Percentiles rank a stretch among this genome's conserved stretches.
These are phyloP conservation scores for Actinidia arguta DNA, from an alignment of 179 eudicot species.

Conservation along the genomic window DNA sequence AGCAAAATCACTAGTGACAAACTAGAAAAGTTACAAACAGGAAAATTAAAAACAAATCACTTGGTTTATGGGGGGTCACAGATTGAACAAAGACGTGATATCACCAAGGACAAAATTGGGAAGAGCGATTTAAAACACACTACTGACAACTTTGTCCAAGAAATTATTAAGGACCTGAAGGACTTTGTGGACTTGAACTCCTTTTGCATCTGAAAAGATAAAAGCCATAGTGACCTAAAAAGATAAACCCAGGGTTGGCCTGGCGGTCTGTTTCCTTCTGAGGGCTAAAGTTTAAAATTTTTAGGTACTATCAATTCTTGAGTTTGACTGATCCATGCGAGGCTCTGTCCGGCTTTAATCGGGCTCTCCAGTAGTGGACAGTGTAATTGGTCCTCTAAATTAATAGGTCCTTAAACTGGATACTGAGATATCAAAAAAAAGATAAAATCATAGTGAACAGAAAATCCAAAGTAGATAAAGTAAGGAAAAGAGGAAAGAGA, in stretches of 20 bases:
- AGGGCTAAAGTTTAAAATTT: too few relatives aligned
- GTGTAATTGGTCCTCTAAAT: too few relatives aligned
- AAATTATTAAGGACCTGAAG: conserved; percentile 5
- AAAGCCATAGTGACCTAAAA: too few relatives aligned
- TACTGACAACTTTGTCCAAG: conserved; percentile 22
- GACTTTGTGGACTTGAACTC: conserved; percentile 19
- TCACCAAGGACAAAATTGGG: conserved; percentile 31
- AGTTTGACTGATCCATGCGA: too few relatives aligned
- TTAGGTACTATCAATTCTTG: too few relatives aligned
- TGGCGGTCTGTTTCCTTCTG: too few relatives aligned
- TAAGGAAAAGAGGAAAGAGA: background rate
- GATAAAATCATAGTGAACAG: too few relatives aligned
- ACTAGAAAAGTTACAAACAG: background rate
- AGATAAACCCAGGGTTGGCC: too few relatives aligned
- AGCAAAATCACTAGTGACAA: conserved; percentile 4
- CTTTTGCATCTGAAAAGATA: conserved; percentile 16
- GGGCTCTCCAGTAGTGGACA: too few relatives aligned
- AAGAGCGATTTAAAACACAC: conserved; percentile 26
- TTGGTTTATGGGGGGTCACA: background rate
- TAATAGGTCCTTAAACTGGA: too few relatives aligned
- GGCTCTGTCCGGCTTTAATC: too few relatives aligned
- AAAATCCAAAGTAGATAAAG: conserved; percentile 18
- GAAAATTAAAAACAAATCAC: background rate
- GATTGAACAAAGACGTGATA: conserved; percentile 19
- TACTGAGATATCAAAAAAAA: too few relatives aligned